Evolutionary conservation across 192 early-diverging fungal species (phyloP), one percentile per base, ranked within the genome.

Genomic region (Backusella tuberculispora): DNA sequence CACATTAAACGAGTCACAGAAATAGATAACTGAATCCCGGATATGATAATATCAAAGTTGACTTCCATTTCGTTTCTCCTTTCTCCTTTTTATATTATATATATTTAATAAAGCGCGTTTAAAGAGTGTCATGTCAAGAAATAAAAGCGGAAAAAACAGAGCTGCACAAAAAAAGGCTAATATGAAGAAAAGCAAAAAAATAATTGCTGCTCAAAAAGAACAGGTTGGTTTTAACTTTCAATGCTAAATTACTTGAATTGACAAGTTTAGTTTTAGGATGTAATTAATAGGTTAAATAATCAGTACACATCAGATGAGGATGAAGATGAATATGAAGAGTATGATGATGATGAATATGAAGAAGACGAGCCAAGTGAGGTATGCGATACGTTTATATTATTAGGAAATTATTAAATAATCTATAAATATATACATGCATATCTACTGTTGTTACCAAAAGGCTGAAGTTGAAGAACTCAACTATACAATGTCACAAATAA

Each of bases 141-240:
- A 60, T 60, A 60, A 60, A 4, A 24, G 53, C 0, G 53, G 53
- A 60, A 60, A 24, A 8, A 60, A 60, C 12, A 60, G 53, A 26
- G 53, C 53, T 26, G 53, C 21, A 10, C 19, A 60, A 60, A 24
- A 24, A 60, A 60, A 60, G 21, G 21, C 53, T 12, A 60, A 60
- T 5, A 24, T 60, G 19, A 60, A 60, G 19, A 60, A 60, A 24
- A 60, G 24, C 26, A 60, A 60, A 24, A 60, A 60, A 60, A 60
- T 19, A 24, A 2, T 60, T 26, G 53, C 53, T 60, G 53, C 12
- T 60, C 53, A 60, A 24, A 60, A 60, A 60, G 53, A 60, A 60
- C 19, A 24, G 53, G 53, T 60, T 24, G 12, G 5, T 9, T 60
- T 60, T 26, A 60, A 8, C 2, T 8, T 60, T 21, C 26, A 12